Evolutionary conservation across 2,329 filamentous ascomycete species (phyloP).

Genomic region (Amauroascus niger): DNA sequence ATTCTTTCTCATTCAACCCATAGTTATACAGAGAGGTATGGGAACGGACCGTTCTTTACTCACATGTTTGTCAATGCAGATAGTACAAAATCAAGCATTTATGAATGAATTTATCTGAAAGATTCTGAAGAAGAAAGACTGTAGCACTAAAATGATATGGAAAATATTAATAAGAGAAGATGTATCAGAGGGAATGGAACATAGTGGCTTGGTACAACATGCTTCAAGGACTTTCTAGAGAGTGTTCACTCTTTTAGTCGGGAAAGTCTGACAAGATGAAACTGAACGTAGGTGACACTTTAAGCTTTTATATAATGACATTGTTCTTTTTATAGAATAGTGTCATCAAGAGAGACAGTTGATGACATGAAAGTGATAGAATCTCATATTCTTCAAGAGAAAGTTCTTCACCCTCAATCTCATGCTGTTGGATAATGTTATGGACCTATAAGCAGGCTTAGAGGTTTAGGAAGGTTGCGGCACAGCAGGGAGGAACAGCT

Average conservation of each 20-base stretch:
- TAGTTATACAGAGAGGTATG: too few relatives aligned
- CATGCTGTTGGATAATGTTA: conserved; percentile 3
- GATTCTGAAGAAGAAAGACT: neutral
- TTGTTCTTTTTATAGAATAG: neutral
- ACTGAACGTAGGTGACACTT: neutral
- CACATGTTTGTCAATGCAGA: conserved; percentile 1
- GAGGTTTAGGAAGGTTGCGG: too few relatives aligned
- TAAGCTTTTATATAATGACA: neutral
- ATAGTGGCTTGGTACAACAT: too few relatives aligned
- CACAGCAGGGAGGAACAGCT: too few relatives aligned
- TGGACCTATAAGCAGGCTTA: too few relatives aligned
- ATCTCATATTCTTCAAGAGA: neutral
- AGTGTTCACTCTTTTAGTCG: too few relatives aligned
- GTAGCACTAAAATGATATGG: neutral
- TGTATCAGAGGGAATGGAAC: too few relatives aligned
- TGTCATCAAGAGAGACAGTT: conserved; percentile 2
- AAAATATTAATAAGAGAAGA: neutral
- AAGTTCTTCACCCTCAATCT: too few relatives aligned
- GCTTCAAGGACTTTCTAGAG: too few relatives aligned
- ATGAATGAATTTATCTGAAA: conserved; percentile 1
- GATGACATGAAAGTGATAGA: conserved; percentile 3
- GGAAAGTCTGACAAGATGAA: too few relatives aligned
- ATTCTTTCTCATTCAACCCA: too few relatives aligned
- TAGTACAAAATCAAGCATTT: neutral
- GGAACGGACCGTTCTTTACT: neutral